Evolutionary conservation across 106 monocot genomes (phyloP).

Genomic region (Xerophyta viscosa): DNA sequence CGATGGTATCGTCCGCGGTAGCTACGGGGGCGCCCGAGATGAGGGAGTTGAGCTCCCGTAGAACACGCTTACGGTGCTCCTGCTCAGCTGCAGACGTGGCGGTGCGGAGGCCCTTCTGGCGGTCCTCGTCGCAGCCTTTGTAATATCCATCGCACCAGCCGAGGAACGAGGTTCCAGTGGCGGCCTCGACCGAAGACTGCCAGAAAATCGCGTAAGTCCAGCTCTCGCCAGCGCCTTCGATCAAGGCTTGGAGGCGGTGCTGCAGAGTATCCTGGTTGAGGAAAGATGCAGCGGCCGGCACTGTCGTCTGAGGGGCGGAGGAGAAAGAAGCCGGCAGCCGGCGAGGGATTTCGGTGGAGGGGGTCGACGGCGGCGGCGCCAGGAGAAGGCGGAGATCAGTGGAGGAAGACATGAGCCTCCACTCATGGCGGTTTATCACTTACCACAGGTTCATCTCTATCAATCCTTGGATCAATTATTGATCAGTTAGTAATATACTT

Average conservation of each 20-base stretch:
- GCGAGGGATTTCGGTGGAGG: not conserved
- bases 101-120: constrained; percentile 23
- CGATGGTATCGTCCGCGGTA: constrained; percentile 35
- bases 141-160: constrained; percentile 95
- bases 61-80: constrained; percentile 67
- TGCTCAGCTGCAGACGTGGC: constrained; percentile 41
- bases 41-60: constrained; percentile 61
- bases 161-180: constrained; percentile 38
- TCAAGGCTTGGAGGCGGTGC: constrained; percentile 61
- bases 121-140: constrained; percentile 58
- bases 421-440: constrained; percentile 78
- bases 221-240: constrained; percentile 41
- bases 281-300: not conserved
- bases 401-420: constrained; percentile 68
- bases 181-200: constrained; percentile 54
- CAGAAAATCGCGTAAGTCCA: constrained; percentile 96
- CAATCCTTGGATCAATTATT: not conserved
- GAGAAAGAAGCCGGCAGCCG: not conserved
- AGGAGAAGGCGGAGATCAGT: constrained; percentile 27
- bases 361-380: constrained; percentile 16
- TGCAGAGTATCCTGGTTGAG: constrained; percentile 47
- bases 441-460: constrained; percentile 63
- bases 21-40: constrained; percentile 31
- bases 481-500: not conserved
- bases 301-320: not conserved